A percentile compares a stretch with the other conserved stretches of the same genome.
Conservation (phyloP, 2,329 filamentous ascomycete genomes). For the Botrytis cinerea region DNA sequence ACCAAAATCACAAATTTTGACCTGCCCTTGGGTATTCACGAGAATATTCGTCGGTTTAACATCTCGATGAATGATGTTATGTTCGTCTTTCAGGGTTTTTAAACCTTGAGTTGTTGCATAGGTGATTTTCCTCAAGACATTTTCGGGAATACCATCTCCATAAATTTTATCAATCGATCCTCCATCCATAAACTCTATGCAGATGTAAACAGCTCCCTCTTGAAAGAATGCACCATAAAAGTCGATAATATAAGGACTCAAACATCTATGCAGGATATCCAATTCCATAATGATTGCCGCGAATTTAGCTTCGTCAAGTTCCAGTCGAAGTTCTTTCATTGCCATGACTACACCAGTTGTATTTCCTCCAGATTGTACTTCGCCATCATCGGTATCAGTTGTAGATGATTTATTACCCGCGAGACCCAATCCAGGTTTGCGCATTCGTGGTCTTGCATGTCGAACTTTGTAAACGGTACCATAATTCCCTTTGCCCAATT, state of each 20-base stretch:
- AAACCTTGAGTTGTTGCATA: slow-evolving; percentile 87
- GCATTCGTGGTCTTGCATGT: slow-evolving; percentile 68
- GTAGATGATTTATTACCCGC: slow-evolving; percentile 47
- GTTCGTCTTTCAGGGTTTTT: slow-evolving; percentile 92
- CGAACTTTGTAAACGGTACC: slow-evolving; percentile 96
- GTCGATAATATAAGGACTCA: slow-evolving; percentile 95
- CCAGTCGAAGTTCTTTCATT: slow-evolving; percentile 97
- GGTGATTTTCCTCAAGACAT: slow-evolving; percentile 85
- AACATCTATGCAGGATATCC: slow-evolving; percentile 90
- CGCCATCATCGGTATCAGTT: slow-evolving; percentile 41
- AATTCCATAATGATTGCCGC: slow-evolving; percentile 97
- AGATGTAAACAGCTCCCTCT: slow-evolving; percentile 98
- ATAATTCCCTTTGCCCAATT: slow-evolving; percentile 97
- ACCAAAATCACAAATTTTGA: slow-evolving; percentile 99
- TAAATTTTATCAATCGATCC: slow-evolving; percentile 98
- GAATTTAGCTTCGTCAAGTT: slow-evolving; percentile 96
- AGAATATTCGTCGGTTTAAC: slow-evolving; percentile 99
- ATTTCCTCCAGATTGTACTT: slow-evolving; percentile 38
- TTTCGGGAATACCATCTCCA: slow-evolving; percentile 83
- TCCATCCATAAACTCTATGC: slow-evolving; percentile 99
- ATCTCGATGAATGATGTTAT: slow-evolving; percentile 98
- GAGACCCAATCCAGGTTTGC: slow-evolving; percentile 61
- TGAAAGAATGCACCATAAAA: slow-evolving; percentile 99
- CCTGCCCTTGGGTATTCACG: slow-evolving; percentile 82
- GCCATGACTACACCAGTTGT: slow-evolving; percentile 83